Evolutionary conservation across 108 stramenopile species (phyloP).

Genomic region (Cyclotella kingstonii): DNA sequence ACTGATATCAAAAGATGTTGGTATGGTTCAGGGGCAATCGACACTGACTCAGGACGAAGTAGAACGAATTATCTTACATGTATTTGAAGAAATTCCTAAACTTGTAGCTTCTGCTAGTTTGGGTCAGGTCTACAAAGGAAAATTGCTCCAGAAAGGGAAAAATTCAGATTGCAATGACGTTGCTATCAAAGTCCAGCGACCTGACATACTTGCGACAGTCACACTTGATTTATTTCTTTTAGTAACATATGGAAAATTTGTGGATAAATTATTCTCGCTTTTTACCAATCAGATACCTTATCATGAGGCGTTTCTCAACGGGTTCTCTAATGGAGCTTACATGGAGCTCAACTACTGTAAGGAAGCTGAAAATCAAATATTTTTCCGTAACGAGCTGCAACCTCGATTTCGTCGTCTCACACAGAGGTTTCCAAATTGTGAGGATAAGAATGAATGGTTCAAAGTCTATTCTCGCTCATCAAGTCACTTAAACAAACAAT

Average conservation of each 20-base stretch:
- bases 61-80: conserved; percentile 8
- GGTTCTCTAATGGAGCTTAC: conserved; percentile 34
- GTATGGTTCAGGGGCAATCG: neutral
- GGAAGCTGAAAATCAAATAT: conserved; percentile 54
- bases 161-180: conserved; percentile 35
- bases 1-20: conserved; percentile 20
- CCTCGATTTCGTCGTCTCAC: conserved; percentile 14
- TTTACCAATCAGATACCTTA: conserved; percentile 61
- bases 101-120: conserved; percentile 84
- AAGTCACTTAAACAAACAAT: neutral
- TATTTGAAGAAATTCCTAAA: conserved; percentile 44
- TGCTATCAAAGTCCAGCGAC: conserved; percentile 88
- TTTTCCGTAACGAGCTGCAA: conserved; percentile 45
- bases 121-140: conserved; percentile 84
- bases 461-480: neutral
- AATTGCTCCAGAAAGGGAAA: conserved; percentile 19
- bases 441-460: neutral
- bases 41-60: conserved; percentile 7
- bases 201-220: conserved; percentile 70
- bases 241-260: conserved; percentile 50
- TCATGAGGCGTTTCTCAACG: conserved; percentile 36
- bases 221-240: conserved; percentile 81
- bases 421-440: neutral
- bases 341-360: conserved; percentile 57
- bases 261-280: conserved; percentile 55